Base-by-base conservation (phyloP, 768 basidiomycete genomes). In the Saitozyma sp. region DNA sequence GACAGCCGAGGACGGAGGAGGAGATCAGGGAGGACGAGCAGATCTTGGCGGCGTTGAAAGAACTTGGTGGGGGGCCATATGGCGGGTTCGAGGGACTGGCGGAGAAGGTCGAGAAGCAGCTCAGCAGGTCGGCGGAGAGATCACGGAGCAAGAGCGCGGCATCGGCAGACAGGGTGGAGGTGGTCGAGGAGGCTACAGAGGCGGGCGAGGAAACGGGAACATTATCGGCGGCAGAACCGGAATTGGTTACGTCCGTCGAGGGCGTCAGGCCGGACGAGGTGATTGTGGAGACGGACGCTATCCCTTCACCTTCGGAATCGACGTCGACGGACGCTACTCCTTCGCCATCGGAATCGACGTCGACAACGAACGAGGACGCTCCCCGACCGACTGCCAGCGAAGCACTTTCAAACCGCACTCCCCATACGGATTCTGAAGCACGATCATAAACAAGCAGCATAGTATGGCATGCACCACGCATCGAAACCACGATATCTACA, bases 11-110 rank as follows among this genome's bases (percentile, higher is more conserved):
- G 42, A 58, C 54, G 45, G 52, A 59, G 14, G 42, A 62, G 40
- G 61, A 67, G 16, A 40, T 59, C 8, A 56, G 64, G 51, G 71
- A 73, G 48, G 71, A 66, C 37, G 45, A 58, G 17, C 64, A 67
- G 49, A 71, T 73, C 46, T 48, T 66, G 9, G n/a, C 56, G 17
- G 56, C 42, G 39, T 54, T 75, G 17, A 57, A 62, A 49, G 39
- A 20, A n/a, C 65, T 71, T 41, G 64, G 63, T 41, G 63, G 62
- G 46, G 74, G 74, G 8, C 70, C 70, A 50, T 67, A 68, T 62
- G 74, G 74, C 46, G 74, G 74, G 14, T 76, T 76, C 54, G 65
- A 67, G 38, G 66, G 63, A 8, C 38, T 76, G 38, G 66, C 61
- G 29, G 66, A 68, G n/a, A 58, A 59, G 29, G 67, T 70, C 42